Conservation (phyloP, 208 protist species). For the Trypanosoma theileri region DNA sequence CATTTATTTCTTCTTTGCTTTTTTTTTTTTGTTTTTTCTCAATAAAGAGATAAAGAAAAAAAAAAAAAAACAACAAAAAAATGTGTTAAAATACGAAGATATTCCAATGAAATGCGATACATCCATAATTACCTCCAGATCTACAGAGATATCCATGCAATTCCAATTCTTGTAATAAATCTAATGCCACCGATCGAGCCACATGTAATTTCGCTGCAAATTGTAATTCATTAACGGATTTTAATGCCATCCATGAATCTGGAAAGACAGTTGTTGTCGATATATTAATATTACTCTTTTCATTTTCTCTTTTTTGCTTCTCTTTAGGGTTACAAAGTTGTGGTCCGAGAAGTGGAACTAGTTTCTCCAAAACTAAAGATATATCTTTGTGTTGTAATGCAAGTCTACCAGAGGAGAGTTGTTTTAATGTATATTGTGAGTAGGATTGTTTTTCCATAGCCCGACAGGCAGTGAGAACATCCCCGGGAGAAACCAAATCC, state of each 20-base stretch:
- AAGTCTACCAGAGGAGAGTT: conserved; percentile 67
- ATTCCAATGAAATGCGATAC: conserved; percentile 77
- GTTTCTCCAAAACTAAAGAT: conserved; percentile 50
- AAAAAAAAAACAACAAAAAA: not conserved
- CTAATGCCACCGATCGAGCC: conserved; percentile 47
- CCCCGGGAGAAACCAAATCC: conserved; percentile 72
- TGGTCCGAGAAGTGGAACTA: conserved; percentile 55
- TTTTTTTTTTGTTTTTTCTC: not conserved
- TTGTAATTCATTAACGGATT: conserved; percentile 63
- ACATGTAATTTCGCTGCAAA: conserved; percentile 60
- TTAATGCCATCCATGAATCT: conserved; percentile 27
- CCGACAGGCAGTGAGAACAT: conserved; percentile 70
- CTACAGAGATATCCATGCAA: conserved; percentile 62
- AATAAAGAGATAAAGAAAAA: not conserved
- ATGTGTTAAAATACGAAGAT: conserved; percentile 68
- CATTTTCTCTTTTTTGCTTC: not conserved
- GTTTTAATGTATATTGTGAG: conserved; percentile 52
- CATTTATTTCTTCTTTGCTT: conserved; percentile 4
- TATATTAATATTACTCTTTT: conserved; percentile 11
- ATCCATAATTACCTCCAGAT: conserved; percentile 72
- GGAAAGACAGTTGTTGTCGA: conserved; percentile 45
- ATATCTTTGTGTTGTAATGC: conserved; percentile 69
- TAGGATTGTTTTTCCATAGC: conserved; percentile 40
- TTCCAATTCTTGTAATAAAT: conserved; percentile 57
- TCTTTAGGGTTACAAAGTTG: conserved; percentile 30